Evolutionary conservation across 192 early-diverging fungal genomes (phyloP), one percentile per base, ranked within the genome.

Genomic region (Backusella circina): DNA sequence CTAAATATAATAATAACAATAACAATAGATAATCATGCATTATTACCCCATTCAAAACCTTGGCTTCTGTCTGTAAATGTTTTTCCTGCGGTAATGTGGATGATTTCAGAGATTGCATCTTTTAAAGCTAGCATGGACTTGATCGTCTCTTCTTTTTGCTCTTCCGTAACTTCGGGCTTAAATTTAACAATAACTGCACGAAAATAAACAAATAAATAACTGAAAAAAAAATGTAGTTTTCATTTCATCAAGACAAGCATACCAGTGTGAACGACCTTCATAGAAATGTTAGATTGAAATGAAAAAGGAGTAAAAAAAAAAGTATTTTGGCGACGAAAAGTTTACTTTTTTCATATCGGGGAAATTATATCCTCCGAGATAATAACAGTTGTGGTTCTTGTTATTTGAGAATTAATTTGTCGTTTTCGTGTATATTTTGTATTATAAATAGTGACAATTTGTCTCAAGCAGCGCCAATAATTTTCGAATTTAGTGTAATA

Each of bases 111-210:
- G 31, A 80, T 80, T 12, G 3, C 30, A 15, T 80, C 67, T 41
- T 80, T 80, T 36, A 80, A 65, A 16, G 71, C 75, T 7, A 75
- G 39, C 23, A 80, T 75, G 8, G 72, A 72, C 28, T 70, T 37
- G 9, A 76, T 54, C 3, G 75, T 47, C 6, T 80, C 31, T 50
- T 73, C 30, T 26, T 73, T 75, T 12, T 69, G 35, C 18, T 57
- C 50, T 15, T 80, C 79, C 12, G 32, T 30, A 15, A 76, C 39
- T 35, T 73, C 71, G 35, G 75, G 51, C 47, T 76, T 80, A 51
- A 80, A 80, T 39, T 80, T 80, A 9, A 76, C 79, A 50, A 80
- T 65, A 30, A 80, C 79, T 80, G 18, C 6, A 47, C 18, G n/a
- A n/a, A 47, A 47, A 35, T 1, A 32, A 3, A 26, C 18, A 47